A percentile compares a stretch with the other conserved stretches of the same genome.
These are phyloP conservation scores for Fusarium ambrosium DNA, from an alignment of 2,329 filamentous ascomycete species.

Conservation along the genomic window DNA sequence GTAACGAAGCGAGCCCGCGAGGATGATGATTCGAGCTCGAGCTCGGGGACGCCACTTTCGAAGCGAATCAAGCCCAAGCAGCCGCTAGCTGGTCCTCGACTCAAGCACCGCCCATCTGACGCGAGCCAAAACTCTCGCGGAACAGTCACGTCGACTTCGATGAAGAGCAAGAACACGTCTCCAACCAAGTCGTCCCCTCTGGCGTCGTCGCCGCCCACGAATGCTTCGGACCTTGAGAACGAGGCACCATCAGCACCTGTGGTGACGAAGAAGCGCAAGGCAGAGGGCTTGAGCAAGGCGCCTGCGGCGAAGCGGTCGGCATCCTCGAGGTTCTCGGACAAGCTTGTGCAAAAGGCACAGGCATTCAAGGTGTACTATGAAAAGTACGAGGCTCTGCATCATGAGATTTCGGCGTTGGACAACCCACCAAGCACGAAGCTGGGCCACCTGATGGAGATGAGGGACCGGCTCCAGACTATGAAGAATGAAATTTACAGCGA, in stretches of 20 bases:
- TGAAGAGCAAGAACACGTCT: slow-evolving; percentile 67
- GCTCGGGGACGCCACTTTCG: slow-evolving; percentile 69
- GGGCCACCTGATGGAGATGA: slow-evolving; percentile 66
- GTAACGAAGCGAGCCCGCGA: slow-evolving; percentile 66
- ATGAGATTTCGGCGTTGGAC: slow-evolving; percentile 64
- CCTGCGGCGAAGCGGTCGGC: slow-evolving; percentile 49
- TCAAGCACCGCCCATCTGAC: slow-evolving; percentile 64
- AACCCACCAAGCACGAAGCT: slow-evolving; percentile 67
- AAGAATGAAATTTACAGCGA: slow-evolving; percentile 71
- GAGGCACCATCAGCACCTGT: slow-evolving; percentile 48
- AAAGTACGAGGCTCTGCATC: slow-evolving; percentile 69
- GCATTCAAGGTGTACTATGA: slow-evolving; percentile 70
- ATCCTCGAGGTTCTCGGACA: slow-evolving; percentile 49
- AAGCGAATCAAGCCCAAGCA: slow-evolving; percentile 69
- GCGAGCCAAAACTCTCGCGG: slow-evolving; percentile 62
- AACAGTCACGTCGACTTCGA: slow-evolving; percentile 54
- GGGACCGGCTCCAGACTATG: slow-evolving; percentile 66
- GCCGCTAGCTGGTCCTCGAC: slow-evolving; percentile 48
- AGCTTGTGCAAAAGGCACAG: slow-evolving; percentile 66
- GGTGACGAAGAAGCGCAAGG: slow-evolving; percentile 61
- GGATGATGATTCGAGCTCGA: slow-evolving; percentile 68
- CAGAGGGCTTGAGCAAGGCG: slow-evolving; percentile 45
- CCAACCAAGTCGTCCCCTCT: slow-evolving; percentile 74
- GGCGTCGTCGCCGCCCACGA: slow-evolving; percentile 75
- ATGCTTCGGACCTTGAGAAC: slow-evolving; percentile 72